A percentile compares a stretch with the other conserved stretches of the same genome.
Conservation (phyloP, 257 asterid genomes). For the Solanum arcanum region DNA sequence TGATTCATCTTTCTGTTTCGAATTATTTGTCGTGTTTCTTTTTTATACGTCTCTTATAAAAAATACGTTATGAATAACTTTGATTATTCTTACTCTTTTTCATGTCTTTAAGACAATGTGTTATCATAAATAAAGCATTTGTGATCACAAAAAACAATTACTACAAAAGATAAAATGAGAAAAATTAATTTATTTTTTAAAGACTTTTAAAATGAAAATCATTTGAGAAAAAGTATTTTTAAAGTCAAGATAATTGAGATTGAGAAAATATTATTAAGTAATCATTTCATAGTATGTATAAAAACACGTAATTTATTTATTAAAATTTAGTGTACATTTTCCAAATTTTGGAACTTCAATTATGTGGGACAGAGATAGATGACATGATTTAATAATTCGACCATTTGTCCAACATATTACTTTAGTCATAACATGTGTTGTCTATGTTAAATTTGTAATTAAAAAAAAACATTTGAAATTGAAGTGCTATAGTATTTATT, state of each 20-base stretch:
- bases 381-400: not conserved
- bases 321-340: not conserved
- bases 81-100: no score
- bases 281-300: not conserved
- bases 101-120: not conserved
- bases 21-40: not conserved
- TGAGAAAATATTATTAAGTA: not conserved
- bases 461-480: not conserved
- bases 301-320: not conserved
- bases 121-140: not conserved
- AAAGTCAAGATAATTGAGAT: not conserved
- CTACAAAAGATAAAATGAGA: not conserved
- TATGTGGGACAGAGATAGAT: not conserved
- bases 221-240: not conserved
- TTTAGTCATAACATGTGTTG: not conserved
- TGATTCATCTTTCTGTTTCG: rapidly evolving
- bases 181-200: not conserved
- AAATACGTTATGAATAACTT: not conserved
- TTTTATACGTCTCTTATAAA: no score
- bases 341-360: not conserved
- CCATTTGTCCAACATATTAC: not conserved
- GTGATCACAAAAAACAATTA: not conserved
- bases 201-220: not conserved
- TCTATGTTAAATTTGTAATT: not conserved
- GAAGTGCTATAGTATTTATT: not conserved